A percentile compares a stretch with the other conserved stretches of the same genome.
phyloP scores from a whole-genome alignment of 2,329 filamentous ascomycete species.

The Intubia oerlemansii region DNA sequence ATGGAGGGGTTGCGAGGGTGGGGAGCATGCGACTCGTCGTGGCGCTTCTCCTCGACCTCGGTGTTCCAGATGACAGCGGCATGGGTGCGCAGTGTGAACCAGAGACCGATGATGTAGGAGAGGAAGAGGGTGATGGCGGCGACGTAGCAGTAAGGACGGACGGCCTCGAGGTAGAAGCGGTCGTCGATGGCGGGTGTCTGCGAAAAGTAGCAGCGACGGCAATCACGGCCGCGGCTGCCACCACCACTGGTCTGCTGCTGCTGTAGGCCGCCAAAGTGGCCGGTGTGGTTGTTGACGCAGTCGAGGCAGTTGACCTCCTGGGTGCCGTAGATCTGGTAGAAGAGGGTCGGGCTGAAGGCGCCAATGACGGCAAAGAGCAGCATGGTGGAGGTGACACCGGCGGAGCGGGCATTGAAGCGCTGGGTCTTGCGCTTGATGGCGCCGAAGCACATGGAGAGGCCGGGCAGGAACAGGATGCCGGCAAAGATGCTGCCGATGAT shows the following conservation, averaged over 20 bases:
- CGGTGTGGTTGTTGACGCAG: no score
- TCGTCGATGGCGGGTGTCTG: constrained; percentile 70
- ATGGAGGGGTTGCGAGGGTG: no score
- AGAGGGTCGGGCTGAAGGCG: constrained; percentile 85
- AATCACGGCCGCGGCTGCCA: constrained; percentile 39
- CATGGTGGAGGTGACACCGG: constrained; percentile 95
- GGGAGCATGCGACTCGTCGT: no score
- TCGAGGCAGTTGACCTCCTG: constrained; percentile 79
- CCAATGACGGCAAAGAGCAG: constrained; percentile 87
- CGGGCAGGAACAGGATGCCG: constrained; percentile 82
- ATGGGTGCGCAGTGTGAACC: constrained; percentile 90
- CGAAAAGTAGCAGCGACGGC: constrained; percentile 82
- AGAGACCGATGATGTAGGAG: constrained; percentile 80
- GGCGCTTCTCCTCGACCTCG: constrained; percentile 58
- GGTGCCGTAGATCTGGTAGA: constrained; percentile 97
- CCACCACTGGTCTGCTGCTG: constrained; percentile 24
- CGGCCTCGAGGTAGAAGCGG: constrained; percentile 73
- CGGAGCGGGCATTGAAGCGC: constrained; percentile 90
- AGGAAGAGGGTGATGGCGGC: constrained; percentile 70
- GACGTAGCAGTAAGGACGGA: constrained; percentile 84
- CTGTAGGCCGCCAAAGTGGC: no score
- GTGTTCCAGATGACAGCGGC: constrained; percentile 93
- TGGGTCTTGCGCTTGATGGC: constrained; percentile 96
- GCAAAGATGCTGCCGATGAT: constrained; percentile 97
- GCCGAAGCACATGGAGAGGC: constrained; percentile 95